These are phyloP conservation scores for Paramecium tetraurelia DNA, from an alignment of 73 alveolate genomes.

Conservation along the genomic window DNA sequence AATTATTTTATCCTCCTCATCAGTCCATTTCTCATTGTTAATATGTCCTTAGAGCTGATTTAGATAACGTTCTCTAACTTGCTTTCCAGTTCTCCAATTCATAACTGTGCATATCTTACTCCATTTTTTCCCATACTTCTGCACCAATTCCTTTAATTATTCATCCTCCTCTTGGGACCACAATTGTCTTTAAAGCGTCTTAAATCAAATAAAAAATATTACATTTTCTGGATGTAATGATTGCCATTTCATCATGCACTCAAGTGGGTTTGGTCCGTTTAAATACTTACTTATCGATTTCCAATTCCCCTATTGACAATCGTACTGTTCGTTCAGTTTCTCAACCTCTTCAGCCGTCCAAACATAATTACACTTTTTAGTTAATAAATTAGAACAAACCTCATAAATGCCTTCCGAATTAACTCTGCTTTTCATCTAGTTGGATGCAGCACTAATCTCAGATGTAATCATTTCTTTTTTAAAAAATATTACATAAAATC, in stretches of 20 bases:
- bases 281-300: not conserved
- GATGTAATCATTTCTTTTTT: not conserved
- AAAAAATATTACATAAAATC: not conserved
- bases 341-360: constrained; percentile 11
- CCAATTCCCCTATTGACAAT: not conserved
- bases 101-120: constrained; percentile 36
- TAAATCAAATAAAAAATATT: not conserved
- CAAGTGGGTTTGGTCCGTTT: not conserved
- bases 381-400: not conserved
- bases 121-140: constrained; percentile 37
- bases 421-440: not conserved
- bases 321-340: not conserved
- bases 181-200: not conserved
- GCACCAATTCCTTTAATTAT: constrained; percentile 7
- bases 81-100: constrained; percentile 48
- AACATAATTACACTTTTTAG: not conserved
- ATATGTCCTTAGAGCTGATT: constrained; percentile 13
- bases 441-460: constrained; percentile 19
- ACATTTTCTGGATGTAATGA: constrained; percentile 5
- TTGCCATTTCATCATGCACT: constrained; percentile 3
- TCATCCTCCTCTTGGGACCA: constrained; percentile 40
- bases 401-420: not conserved
- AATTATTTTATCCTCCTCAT: constrained; percentile 27
- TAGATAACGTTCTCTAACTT: constrained; percentile 46
- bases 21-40: constrained; percentile 37